These are phyloP conservation scores for Zhuliangozyma parablackwelliae DNA, from an alignment of 1,139 yeast genomes.

Conservation along the genomic window DNA sequence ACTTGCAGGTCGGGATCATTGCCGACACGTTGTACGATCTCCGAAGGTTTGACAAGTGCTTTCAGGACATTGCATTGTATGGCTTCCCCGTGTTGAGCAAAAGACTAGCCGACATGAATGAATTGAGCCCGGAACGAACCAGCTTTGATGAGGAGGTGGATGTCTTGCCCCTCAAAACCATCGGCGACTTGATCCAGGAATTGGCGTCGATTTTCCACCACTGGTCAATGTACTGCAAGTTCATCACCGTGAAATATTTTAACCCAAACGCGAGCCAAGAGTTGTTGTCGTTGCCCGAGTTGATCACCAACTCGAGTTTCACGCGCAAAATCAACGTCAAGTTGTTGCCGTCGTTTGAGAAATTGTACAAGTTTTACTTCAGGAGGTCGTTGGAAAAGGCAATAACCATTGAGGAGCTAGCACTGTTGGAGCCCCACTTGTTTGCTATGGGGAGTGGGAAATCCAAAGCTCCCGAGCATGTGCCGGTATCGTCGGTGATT, in stretches of 20 bases:
- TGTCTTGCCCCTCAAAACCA: constrained; percentile 33
- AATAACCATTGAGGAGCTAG: constrained; percentile 72
- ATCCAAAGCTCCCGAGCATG: constrained; percentile 40
- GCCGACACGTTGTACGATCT: constrained; percentile 82
- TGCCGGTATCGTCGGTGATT: constrained; percentile 77
- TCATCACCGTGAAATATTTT: constrained; percentile 63
- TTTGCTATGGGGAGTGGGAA: constrained; percentile 7
- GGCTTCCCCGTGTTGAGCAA: constrained; percentile 47
- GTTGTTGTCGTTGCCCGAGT: constrained; percentile 41
- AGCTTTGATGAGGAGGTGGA: constrained; percentile 23
- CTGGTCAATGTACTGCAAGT: constrained; percentile 82
- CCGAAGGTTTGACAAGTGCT: constrained; percentile 51
- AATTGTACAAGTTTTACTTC: constrained; percentile 61
- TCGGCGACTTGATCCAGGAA: constrained; percentile 62
- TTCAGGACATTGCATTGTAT: constrained; percentile 56
- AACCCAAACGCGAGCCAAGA: constrained; percentile 7
- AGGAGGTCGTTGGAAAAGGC: constrained; percentile 81
- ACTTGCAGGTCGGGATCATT: constrained; percentile 83
- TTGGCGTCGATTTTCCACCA: constrained; percentile 72
- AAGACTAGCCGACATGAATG: constrained; percentile 7
- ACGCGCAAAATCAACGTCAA: constrained; percentile 52
- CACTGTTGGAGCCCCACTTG: constrained; percentile 37
- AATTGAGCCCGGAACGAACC: constrained; percentile 1
- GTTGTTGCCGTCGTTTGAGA: constrained; percentile 60
- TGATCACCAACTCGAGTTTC: constrained; percentile 59